Base-by-base conservation (phyloP, 495 filamentous ascomycete genomes). In the Daldinia childiae region DNA sequence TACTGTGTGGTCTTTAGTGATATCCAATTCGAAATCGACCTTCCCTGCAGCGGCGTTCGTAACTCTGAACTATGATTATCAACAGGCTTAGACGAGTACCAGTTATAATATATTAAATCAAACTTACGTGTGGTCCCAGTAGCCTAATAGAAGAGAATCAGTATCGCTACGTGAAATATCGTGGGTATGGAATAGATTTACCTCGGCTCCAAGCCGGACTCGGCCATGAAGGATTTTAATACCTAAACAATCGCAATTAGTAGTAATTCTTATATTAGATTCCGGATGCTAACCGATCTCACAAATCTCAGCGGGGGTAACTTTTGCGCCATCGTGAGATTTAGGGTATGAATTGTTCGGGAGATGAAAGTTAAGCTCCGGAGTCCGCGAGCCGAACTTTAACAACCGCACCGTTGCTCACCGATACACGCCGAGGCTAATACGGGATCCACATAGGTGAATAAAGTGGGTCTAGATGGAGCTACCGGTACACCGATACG, bases 1-100 rank as follows among this genome's bases (percentile, higher is more conserved):
- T 80, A 97, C 94, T 4, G 95, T 98, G 78, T 99, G 95, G 58
- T 97, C 87, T 73, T 94, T 92, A 45, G 90, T 80, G 57, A 99
- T 92, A 60, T 92, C 86, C 32, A 99, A 83, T 76, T 97, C 93
- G 76, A 99, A 97, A 48, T 92, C 89, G 39, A 99, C 95, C 29
- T 82, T 84, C 38, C 94, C 95, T 7, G 90, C 89, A n/a, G 78
- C 79, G 55, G 93, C 95, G 54, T 89, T 85, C 17, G 88, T 93
- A 34, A 98, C 84, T 52, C 88, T 89, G 48, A 99, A 84, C 91
- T 97, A 56, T 24, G 14, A 17, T 36, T 17, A 58, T 71, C 36
- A 34, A 32, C 21, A 17, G 41, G 38, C 41, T 43, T 62, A 48
- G 30, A 38, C 32, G 5, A 26, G 52, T 19, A 15, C n/a, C 12